Evolutionary conservation across 1,284 basidiomycete genomes (phyloP).

Genomic region (Malassezia psittaci): DNA sequence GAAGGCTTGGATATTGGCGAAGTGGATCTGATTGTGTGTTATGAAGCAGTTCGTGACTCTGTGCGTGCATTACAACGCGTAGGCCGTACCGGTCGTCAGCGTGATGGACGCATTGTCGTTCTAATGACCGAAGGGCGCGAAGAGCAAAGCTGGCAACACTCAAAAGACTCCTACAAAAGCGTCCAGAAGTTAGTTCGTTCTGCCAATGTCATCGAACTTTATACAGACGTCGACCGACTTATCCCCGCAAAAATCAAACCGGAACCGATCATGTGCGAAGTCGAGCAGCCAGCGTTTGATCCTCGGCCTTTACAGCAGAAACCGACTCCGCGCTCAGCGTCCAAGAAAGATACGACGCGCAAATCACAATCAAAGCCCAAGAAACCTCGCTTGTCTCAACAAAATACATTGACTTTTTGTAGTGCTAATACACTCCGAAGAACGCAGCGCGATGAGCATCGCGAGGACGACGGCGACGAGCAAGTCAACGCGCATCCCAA

Average conservation of each 20-base stretch:
- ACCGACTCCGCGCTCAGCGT: slow-evolving; percentile 4
- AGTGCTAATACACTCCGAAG: slow-evolving; percentile 30
- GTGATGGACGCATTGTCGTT: slow-evolving; percentile 78
- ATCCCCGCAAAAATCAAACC: slow-evolving; percentile 70
- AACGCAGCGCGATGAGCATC: slow-evolving; percentile 9
- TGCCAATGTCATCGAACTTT: slow-evolving; percentile 78
- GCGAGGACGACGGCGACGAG: slow-evolving; percentile 1
- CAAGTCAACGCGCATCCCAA: background rate
- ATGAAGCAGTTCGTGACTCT: slow-evolving; percentile 90
- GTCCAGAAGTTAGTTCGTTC: slow-evolving; percentile 80
- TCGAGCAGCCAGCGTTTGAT: slow-evolving; percentile 51
- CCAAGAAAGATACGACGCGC: background rate
- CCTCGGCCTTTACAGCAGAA: slow-evolving; percentile 16
- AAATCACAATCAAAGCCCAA: background rate
- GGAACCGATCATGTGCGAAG: slow-evolving; percentile 64
- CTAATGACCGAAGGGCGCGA: slow-evolving; percentile 85
- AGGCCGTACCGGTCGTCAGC: slow-evolving; percentile 87
- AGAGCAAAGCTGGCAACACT: slow-evolving; percentile 80
- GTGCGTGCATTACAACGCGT: slow-evolving; percentile 92
- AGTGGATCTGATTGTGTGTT: slow-evolving; percentile 92
- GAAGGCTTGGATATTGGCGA: slow-evolving; percentile 99
- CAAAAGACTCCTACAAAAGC: slow-evolving; percentile 73
- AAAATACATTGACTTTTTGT: slow-evolving; percentile 26
- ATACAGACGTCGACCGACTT: slow-evolving; percentile 76
- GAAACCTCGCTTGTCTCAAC: slow-evolving; percentile 23